These are phyloP conservation scores for Mycena vulgaris DNA, from an alignment of 768 basidiomycete species.

Conservation along the genomic window DNA sequence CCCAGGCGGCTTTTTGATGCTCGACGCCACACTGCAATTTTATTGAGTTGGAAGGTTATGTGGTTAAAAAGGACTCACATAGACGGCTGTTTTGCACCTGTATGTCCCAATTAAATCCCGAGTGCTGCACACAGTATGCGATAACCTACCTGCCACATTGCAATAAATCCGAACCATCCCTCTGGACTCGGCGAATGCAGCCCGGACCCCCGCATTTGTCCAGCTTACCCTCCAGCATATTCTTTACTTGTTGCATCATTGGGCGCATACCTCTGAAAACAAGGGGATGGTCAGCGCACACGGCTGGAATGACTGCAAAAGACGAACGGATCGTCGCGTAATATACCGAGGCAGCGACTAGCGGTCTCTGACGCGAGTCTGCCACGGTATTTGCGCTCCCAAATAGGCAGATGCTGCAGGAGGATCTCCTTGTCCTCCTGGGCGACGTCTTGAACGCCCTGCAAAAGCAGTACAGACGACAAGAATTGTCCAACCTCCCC, in stretches of 20 bases:
- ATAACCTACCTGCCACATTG: slow-evolving; percentile 55
- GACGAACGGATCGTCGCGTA: slow-evolving; percentile 48
- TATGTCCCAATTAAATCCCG: slow-evolving; percentile 3
- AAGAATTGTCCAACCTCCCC: slow-evolving; percentile 58
- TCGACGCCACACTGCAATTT: slow-evolving; percentile 48
- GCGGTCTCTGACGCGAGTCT: slow-evolving; percentile 52
- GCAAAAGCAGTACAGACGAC: slow-evolving; percentile 56
- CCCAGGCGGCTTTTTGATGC: slow-evolving; percentile 58
- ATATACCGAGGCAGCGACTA: slow-evolving; percentile 52
- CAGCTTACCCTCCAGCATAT: slow-evolving; percentile 47
- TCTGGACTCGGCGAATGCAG: slow-evolving; percentile 42
- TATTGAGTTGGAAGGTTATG: slow-evolving; percentile 11
- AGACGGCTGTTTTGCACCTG: slow-evolving; percentile 60
- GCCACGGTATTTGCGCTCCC: slow-evolving; percentile 48
- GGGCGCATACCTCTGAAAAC: slow-evolving; percentile 44
- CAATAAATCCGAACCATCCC: slow-evolving; percentile 48
- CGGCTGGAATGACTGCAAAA: neutral
- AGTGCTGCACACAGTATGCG: neutral
- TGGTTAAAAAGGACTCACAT: slow-evolving; percentile 52
- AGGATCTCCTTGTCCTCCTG: slow-evolving; percentile 50
- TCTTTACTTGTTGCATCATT: slow-evolving; percentile 48
- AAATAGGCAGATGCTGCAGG: slow-evolving; percentile 50
- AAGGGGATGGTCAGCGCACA: neutral
- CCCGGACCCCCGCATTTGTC: slow-evolving; percentile 50
- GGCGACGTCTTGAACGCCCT: slow-evolving; percentile 51